A percentile compares a stretch with the other conserved stretches of the same genome.
Conservation (phyloP, 257 asterid species). For the Pogostemon cablin region DNA sequence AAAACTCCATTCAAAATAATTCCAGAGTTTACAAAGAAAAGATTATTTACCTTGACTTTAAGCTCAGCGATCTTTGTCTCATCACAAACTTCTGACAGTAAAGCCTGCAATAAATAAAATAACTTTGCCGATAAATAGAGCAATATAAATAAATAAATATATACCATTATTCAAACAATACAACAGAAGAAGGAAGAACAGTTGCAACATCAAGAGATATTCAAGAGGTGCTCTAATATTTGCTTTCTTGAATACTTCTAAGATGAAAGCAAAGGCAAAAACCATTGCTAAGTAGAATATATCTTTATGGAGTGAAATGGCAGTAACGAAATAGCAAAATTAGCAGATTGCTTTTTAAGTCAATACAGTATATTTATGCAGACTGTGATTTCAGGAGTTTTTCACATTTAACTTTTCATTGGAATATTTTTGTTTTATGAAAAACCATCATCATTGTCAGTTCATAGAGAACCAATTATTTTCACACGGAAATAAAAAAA, state of each 20-base stretch:
- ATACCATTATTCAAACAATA: not conserved
- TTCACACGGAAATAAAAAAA: not conserved
- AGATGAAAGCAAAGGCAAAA: conserved; percentile 23
- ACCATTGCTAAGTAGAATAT: conserved; percentile 16
- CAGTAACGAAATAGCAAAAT: conserved; percentile 16
- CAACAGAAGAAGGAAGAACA: conserved; percentile 23
- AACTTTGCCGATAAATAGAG: conserved; percentile 32
- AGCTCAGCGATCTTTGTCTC: conserved; percentile 81
- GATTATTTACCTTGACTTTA: conserved; percentile 65
- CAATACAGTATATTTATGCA: conserved; percentile 24
- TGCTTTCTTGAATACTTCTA: conserved; percentile 20
- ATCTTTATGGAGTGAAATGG: conserved; percentile 22
- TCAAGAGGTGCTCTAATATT: not conserved
- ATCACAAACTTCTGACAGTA: conserved; percentile 71
- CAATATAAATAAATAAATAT: not conserved
- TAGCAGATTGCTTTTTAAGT: conserved; percentile 17
- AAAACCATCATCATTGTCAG: conserved; percentile 5
- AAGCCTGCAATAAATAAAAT: conserved; percentile 47
- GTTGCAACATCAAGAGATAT: conserved; percentile 19
- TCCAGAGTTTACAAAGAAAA: not conserved
- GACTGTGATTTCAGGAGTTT: conserved; percentile 8
- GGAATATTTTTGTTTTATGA: not conserved
- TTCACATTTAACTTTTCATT: conserved; percentile 7
- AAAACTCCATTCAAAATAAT: conserved; percentile 6
- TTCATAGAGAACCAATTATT: not conserved